Conservation (phyloP, 1,284 basidiomycete genomes). For the Mycena citricolor region DNA sequence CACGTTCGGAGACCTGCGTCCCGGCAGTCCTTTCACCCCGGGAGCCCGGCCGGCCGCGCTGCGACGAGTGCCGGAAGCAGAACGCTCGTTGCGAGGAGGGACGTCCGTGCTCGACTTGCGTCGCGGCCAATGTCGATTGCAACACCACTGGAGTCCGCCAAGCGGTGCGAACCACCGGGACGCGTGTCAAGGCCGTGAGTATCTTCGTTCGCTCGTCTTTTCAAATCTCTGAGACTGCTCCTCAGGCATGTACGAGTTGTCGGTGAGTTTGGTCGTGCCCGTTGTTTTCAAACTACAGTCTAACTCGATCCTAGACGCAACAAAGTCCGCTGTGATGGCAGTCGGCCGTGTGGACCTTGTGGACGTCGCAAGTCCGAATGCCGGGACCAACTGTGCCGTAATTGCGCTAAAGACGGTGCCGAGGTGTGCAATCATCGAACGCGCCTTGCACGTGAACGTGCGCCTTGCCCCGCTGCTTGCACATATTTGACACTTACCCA, state of each 20-base stretch:
- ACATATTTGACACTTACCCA: too few relatives aligned
- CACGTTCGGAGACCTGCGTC: constrained; percentile 52
- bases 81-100: constrained; percentile 57
- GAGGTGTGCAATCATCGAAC: constrained; percentile 2
- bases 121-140: constrained; percentile 45
- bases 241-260: constrained; percentile 55
- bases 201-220: constrained; percentile 7
- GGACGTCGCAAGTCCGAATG: constrained; percentile 1
- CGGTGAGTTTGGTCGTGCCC: constrained; percentile 37
- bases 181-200: constrained; percentile 56
- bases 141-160: constrained; percentile 45
- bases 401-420: constrained; percentile 5
- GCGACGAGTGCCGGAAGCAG: constrained; percentile 51
- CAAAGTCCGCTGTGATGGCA: constrained; percentile 57
- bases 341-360: constrained; percentile 12
- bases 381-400: constrained; percentile 9
- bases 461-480: too few relatives aligned
- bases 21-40: constrained; percentile 45
- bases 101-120: constrained; percentile 53
- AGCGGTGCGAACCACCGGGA: constrained; percentile 54
- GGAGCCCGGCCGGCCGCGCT: constrained; percentile 55
- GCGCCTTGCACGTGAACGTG: too few relatives aligned
- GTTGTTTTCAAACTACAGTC: constrained; percentile 20
- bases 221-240: constrained; percentile 17
- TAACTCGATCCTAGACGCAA: constrained; percentile 41